A percentile compares a stretch with the other conserved stretches of the same genome.
Evolutionary conservation across 1,284 basidiomycete genomes (phyloP).

Genomic region (Ceratobasidium theobromae): DNA sequence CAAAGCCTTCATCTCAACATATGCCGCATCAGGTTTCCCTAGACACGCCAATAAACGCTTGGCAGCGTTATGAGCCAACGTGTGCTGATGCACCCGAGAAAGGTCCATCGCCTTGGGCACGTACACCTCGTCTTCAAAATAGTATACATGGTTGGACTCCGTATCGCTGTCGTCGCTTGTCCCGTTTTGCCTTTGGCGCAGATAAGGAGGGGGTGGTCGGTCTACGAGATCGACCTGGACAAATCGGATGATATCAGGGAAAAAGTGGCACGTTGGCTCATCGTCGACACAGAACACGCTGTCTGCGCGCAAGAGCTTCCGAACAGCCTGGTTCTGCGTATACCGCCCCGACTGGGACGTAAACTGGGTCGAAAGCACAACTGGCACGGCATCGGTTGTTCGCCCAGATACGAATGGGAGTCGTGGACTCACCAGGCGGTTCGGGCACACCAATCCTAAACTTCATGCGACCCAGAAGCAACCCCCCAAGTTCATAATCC

Average conservation of each 20-base stretch:
- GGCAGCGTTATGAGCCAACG: background rate
- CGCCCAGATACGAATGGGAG: background rate
- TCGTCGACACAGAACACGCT: slow-evolving; percentile 20
- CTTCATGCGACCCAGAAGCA: background rate
- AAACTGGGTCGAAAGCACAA: slow-evolving; percentile 9
- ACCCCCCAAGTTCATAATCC: background rate
- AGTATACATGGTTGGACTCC: too few relatives aligned
- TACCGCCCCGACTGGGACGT: background rate
- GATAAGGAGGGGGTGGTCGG: background rate
- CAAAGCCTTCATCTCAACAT: slow-evolving; percentile 24
- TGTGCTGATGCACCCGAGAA: background rate
- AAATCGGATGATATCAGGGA: background rate
- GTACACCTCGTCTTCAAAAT: background rate
- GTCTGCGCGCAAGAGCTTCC: slow-evolving; percentile 13
- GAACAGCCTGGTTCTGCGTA: background rate
- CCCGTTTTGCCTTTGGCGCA: too few relatives aligned
- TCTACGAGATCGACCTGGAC: slow-evolving; percentile 3
- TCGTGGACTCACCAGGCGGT: background rate
- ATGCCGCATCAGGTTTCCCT: slow-evolving; percentile 8
- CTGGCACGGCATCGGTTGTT: background rate
- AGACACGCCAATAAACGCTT: slow-evolving; percentile 3
- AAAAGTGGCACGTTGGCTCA: background rate
- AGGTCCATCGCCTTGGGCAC: background rate
- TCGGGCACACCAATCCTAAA: background rate
- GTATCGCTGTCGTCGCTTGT: background rate